These are phyloP conservation scores for Cordyceps fumosorosea DNA, from an alignment of 2,329 filamentous ascomycete species.

Conservation along the genomic window DNA sequence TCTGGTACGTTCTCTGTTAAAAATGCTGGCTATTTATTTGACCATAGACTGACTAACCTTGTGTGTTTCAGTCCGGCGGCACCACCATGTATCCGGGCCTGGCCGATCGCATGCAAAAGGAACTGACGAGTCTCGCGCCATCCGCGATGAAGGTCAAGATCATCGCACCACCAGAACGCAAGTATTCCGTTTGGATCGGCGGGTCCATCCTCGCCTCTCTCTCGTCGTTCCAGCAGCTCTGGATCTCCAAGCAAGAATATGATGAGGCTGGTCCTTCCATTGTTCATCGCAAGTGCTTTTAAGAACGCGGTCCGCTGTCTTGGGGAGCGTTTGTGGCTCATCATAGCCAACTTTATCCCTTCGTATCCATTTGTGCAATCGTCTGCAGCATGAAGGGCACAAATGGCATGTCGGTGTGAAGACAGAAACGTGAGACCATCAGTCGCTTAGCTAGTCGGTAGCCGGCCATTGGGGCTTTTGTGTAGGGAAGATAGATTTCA, in stretches of 20 bases:
- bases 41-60: background rate
- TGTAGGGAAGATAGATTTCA: background rate
- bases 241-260: slow-evolving; percentile 99
- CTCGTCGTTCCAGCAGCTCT: slow-evolving; percentile 99
- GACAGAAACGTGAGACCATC: background rate
- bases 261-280: slow-evolving; percentile 99
- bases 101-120: slow-evolving; percentile 99
- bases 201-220: slow-evolving; percentile 99
- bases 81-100: slow-evolving; percentile 99
- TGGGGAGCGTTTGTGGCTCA: background rate
- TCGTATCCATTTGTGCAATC: background rate
- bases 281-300: slow-evolving; percentile 99
- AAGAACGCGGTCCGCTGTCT: slow-evolving; percentile 47
- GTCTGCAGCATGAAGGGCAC: background rate
- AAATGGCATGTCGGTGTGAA: background rate
- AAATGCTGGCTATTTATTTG: background rate
- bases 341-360: too few species aligned
- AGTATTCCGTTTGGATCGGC: slow-evolving; percentile 99
- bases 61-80: slow-evolving; percentile 75
- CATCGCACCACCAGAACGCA: slow-evolving; percentile 98
- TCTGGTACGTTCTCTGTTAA: slow-evolving; percentile 66
- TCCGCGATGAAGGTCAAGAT: slow-evolving; percentile 99
- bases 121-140: slow-evolving; percentile 97
- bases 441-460: background rate
- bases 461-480: background rate